Conservation (phyloP, 805 yeast genomes). For the Saturnispora galanensis region DNA sequence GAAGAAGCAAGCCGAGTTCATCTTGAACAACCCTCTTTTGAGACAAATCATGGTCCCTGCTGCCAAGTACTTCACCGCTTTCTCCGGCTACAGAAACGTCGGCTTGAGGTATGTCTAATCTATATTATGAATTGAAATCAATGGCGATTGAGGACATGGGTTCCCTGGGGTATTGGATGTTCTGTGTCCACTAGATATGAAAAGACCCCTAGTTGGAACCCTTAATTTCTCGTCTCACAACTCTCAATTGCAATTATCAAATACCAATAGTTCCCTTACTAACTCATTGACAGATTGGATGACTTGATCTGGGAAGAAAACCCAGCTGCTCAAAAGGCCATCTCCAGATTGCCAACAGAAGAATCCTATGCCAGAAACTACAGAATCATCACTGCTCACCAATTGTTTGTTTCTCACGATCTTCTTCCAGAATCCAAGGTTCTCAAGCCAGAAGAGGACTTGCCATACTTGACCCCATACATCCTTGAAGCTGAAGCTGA, state of each 20-base stretch:
- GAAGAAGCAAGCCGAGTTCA: constrained; percentile 66
- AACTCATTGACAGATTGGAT: constrained; percentile 40
- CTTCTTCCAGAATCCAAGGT: constrained; percentile 74
- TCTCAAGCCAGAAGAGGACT: constrained; percentile 70
- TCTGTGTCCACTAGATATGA: constrained; percentile 2
- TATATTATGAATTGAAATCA: too few species aligned
- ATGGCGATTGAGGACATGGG: too few species aligned
- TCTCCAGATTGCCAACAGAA: constrained; percentile 74
- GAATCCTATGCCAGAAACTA: constrained; percentile 85
- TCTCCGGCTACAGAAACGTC: constrained; percentile 88
- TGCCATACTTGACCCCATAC: constrained; percentile 77
- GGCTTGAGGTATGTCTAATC: constrained; percentile 51
- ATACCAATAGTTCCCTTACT: too few species aligned
- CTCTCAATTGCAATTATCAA: too few species aligned
- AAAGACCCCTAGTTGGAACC: neutral
- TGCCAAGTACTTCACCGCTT: constrained; percentile 60
- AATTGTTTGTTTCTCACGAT: constrained; percentile 73
- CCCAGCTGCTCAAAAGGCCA: constrained; percentile 77
- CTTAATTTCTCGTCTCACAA: neutral
- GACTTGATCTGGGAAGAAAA: constrained; percentile 84
- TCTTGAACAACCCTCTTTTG: constrained; percentile 71
- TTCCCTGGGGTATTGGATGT: neutral
- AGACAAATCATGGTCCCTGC: constrained; percentile 70
- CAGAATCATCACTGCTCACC: constrained; percentile 90
- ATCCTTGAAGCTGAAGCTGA: constrained; percentile 92